Conservation (phyloP, 2,329 filamentous ascomycete genomes). For the Monilinia aucupariae region DNA sequence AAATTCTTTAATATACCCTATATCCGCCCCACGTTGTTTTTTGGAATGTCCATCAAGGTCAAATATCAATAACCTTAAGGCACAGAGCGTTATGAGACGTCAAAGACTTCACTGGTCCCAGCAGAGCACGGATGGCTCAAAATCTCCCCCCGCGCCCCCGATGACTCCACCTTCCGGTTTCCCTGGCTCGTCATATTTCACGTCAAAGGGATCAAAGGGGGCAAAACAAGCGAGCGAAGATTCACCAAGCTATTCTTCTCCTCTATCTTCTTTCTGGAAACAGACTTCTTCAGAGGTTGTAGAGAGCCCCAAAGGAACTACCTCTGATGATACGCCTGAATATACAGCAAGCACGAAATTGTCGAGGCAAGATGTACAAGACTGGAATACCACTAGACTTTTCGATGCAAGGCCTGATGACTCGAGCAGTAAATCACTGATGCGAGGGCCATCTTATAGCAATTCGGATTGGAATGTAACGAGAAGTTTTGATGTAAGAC, state of each 20-base stretch:
- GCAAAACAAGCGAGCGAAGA: slow-evolving; percentile 3
- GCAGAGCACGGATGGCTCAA: slow-evolving; percentile 4
- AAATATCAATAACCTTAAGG: neutral
- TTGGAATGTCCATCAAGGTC: neutral
- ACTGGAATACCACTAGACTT: slow-evolving; percentile 15
- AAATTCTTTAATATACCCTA: neutral
- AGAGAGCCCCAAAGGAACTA: neutral
- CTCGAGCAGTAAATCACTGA: neutral
- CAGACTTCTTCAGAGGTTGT: neutral
- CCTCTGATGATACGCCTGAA: neutral
- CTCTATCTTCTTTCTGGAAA: slow-evolving; percentile 5
- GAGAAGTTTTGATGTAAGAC: slow-evolving; percentile 8
- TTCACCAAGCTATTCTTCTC: neutral
- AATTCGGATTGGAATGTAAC: slow-evolving; percentile 24
- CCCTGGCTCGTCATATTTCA: slow-evolving; percentile 7
- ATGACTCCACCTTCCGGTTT: neutral
- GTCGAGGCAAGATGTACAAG: slow-evolving; percentile 5
- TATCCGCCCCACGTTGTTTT: neutral
- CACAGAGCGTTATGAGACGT: slow-evolving; percentile 12
- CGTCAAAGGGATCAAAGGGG: neutral
- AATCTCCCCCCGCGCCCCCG: neutral
- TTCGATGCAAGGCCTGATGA: slow-evolving; percentile 4
- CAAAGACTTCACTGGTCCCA: neutral
- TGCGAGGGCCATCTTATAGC: neutral
- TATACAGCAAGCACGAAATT: neutral